Evolutionary conservation across 257 asterid species (phyloP), one percentile per base, ranked within the genome.

Genomic region (Scutellaria galericulata): DNA sequence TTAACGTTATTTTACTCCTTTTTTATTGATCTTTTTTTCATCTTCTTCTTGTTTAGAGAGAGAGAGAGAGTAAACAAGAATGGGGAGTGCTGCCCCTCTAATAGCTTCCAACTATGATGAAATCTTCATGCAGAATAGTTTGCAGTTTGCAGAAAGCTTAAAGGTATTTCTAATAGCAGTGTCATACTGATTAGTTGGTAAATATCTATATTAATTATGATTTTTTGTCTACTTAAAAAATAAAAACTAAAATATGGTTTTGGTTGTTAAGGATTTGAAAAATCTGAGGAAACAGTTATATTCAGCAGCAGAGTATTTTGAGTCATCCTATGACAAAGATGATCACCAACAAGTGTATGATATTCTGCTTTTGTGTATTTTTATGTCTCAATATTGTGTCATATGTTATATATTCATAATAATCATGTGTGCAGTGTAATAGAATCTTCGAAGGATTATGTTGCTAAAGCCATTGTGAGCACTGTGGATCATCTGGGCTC

Each of bases 401-500:
- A 14, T 27, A 0, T 11, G 40, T 61, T 47, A 14, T 13, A 15
- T 41, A 11, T 2, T 54, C 2, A 54, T 44, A 47, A 51, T 14
- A 10, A 53, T 60, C 37, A 4, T 76, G 1, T 76, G 67, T 55
- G 59, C 83, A 92, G 98, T 54, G 86, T 86, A 85, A 78, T 89
- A 48, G 89, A 92, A 64, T 81, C 92, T 2, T 79, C 90, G 11
- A 92, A 84, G 79, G 98, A 92, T 63, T 92, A 90, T 74, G 87
- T 84, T 40, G 77, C 80, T 31, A 84, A 83, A 54, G 96, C 98
- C 65, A 77, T 92, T 46, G 86, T 90, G 13, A 92, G 81, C 55
- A 90, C 96, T 12, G 94, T 92, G 65, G 98, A 92, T 63, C 98
- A 92, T 71, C 69, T 92, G 86, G 98, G 98, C 11, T 86, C 94